A percentile compares a stretch with the other conserved stretches of the same genome.
Evolutionary conservation across 1,284 basidiomycete genomes (phyloP).

Genomic region (Serendipita sp.): DNA sequence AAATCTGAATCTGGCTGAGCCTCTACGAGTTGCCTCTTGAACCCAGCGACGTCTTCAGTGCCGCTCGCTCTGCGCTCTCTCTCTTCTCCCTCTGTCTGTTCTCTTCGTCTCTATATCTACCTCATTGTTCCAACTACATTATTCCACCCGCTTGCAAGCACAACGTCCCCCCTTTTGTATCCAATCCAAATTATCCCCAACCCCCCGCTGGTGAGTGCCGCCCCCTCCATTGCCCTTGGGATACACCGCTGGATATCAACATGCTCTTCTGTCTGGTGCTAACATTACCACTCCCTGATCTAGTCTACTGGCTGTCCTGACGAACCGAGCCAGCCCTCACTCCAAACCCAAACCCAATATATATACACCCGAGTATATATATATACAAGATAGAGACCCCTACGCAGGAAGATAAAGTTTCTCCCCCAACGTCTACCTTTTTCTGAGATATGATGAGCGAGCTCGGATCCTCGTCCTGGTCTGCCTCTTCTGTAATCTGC

Average conservation of each 20-base stretch:
- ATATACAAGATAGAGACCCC: not conserved
- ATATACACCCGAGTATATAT: too few relatives aligned
- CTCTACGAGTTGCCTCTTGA: not conserved
- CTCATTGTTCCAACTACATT: not conserved
- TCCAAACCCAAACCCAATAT: too few relatives aligned
- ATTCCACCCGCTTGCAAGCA: not conserved
- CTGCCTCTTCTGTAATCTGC: not conserved
- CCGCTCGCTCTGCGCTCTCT: not conserved
- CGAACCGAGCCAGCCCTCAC: too few relatives aligned
- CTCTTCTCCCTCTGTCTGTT: not conserved
- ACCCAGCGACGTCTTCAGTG: not conserved
- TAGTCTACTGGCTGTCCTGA: too few relatives aligned
- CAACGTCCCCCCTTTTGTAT: not conserved
- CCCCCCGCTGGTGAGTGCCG: not conserved
- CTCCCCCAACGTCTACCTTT: not conserved
- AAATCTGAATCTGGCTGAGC: too few relatives aligned
- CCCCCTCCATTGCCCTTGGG: not conserved
- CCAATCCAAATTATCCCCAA: not conserved
- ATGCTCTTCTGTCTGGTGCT: too few relatives aligned
- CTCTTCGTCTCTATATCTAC: not conserved
- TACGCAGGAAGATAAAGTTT: not conserved
- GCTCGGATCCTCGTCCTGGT: not conserved
- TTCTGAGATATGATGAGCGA: not conserved
- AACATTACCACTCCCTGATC: too few relatives aligned
- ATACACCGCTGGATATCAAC: too few relatives aligned